Conservation (phyloP, 106 monocot species). For the Dendrobium huoshanense region DNA sequence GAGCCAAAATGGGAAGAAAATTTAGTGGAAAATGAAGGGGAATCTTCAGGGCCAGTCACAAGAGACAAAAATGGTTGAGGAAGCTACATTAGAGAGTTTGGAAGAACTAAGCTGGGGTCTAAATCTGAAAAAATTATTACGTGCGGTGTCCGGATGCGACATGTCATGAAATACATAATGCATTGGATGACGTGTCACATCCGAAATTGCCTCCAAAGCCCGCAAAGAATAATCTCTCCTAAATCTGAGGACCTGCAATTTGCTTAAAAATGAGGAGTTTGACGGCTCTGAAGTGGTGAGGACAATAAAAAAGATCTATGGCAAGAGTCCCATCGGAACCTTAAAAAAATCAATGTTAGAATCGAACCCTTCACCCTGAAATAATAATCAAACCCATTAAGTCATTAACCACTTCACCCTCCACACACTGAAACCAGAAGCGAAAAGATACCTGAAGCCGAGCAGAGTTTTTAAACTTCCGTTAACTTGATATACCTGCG, state of each 20-base stretch:
- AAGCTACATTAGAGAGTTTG: slow-evolving; percentile 64
- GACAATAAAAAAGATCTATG: slow-evolving; percentile 65
- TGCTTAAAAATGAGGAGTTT: slow-evolving; percentile 58
- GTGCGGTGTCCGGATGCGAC: no score
- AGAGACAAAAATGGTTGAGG: slow-evolving; percentile 75
- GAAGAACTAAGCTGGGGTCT: slow-evolving; percentile 71
- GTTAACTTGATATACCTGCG: slow-evolving; percentile 18
- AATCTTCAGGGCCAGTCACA: slow-evolving; percentile 55
- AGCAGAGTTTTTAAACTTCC: neutral
- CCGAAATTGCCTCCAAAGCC: no score
- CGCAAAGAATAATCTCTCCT: no score
- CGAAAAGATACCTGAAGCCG: neutral
- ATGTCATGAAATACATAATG: no score
- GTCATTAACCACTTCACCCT: no score
- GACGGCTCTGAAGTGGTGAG: slow-evolving; percentile 63
- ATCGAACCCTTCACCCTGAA: no score
- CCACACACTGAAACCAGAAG: no score
- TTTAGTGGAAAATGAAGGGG: slow-evolving; percentile 74
- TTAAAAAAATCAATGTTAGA: no score
- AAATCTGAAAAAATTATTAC: slow-evolving; percentile 23
- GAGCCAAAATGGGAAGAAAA: slow-evolving; percentile 55
- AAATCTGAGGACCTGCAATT: slow-evolving; percentile 30
- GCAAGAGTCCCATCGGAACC: slow-evolving; percentile 17
- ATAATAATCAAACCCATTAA: no score
- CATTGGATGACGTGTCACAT: no score